A percentile compares a stretch with the other conserved stretches of the same genome.
Evolutionary conservation across 2,329 filamentous ascomycete species (phyloP).

Genomic region (Pseudocercospora fuligena): DNA sequence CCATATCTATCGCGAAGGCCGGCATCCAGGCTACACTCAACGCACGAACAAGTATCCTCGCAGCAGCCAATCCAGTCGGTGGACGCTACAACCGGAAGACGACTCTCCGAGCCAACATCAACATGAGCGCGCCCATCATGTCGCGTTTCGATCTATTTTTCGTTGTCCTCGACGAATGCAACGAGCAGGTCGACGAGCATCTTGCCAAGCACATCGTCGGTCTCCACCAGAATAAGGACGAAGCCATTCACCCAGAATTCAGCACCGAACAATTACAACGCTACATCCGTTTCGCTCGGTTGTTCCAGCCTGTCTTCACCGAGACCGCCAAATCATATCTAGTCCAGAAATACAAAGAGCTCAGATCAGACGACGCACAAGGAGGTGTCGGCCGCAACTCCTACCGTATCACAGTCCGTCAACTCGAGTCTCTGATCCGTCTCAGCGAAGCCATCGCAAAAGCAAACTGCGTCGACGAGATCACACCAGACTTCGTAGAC

Average conservation of each 20-base stretch:
- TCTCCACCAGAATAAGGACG: slow-evolving; percentile 90
- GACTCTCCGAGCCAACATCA: slow-evolving; percentile 91
- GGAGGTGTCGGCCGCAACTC: slow-evolving; percentile 93
- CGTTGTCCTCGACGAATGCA: slow-evolving; percentile 94
- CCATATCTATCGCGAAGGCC: slow-evolving; percentile 97
- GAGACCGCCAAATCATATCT: slow-evolving; percentile 83
- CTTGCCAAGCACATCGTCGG: slow-evolving; percentile 93
- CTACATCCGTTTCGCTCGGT: slow-evolving; percentile 94
- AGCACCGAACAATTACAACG: slow-evolving; percentile 95
- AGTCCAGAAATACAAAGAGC: slow-evolving; percentile 93
- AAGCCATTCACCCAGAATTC: slow-evolving; percentile 89
- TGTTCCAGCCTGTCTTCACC: slow-evolving; percentile 91
- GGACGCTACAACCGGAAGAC: slow-evolving; percentile 97
- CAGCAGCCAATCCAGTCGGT: slow-evolving; percentile 92
- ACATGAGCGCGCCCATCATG: slow-evolving; percentile 99
- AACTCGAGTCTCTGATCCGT: slow-evolving; percentile 94
- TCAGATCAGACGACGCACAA: slow-evolving; percentile 89
- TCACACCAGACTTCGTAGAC: slow-evolving; percentile 80
- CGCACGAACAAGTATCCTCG: slow-evolving; percentile 91
- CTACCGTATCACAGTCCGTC: slow-evolving; percentile 95
- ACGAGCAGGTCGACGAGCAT: slow-evolving; percentile 86
- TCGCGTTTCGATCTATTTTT: slow-evolving; percentile 99
- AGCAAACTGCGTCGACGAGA: slow-evolving; percentile 92
- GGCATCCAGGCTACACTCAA: slow-evolving; percentile 98
- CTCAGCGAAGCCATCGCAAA: slow-evolving; percentile 98